Base-by-base conservation (phyloP, 495 filamentous ascomycete species). In the Hypoxylon fuscum region DNA sequence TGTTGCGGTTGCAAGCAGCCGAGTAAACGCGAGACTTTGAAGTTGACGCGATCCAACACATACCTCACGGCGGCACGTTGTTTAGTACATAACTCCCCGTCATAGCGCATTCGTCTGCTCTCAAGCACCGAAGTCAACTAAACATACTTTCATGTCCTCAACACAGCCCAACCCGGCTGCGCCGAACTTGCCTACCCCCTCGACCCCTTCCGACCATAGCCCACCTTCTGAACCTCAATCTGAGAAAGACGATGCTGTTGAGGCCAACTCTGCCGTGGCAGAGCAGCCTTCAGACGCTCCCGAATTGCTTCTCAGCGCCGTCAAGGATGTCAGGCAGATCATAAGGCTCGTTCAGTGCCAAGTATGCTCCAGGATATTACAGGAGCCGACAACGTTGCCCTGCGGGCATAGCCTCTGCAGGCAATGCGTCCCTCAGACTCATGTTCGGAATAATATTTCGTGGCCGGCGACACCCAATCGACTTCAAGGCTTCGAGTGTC, bases 391-490 rank as follows among this genome's bases (percentile, higher is more conserved):
- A 38, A 90, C 90, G 3, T 77, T 97, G 14, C 93, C 93, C 2
- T 97, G 93, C 69, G 93, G 93, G 2, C 85, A 89, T 69, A 84
- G 88, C 5, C 63, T 96, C 5, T 97, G 93, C 75, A 85, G 83
- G 56, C 69, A 68, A 14, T 97, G 93, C 74, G 75, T 96, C 1
- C 93, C 93, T 5, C 71, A 81, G 25, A 66, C 84, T 4, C 83
- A 85, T 61, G 65, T 73, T 17, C 82, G 91, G 21, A 77, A 76
- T 54, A 84, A 89, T 55, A 88, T 96, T 38, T 86, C 90, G 9
- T 96, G 92, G 74, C 91, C 90, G 0, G 83, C 81, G 31, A 81
- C 78, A 2, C 79, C 82, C 21, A 84, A 81, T 23, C 81, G 92
- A 41, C 79, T 83, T 55, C 80, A 85, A 56, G 89, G 86, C 2